Conservation (phyloP, 208 protist genomes). For the Leishmania tropica region DNA sequence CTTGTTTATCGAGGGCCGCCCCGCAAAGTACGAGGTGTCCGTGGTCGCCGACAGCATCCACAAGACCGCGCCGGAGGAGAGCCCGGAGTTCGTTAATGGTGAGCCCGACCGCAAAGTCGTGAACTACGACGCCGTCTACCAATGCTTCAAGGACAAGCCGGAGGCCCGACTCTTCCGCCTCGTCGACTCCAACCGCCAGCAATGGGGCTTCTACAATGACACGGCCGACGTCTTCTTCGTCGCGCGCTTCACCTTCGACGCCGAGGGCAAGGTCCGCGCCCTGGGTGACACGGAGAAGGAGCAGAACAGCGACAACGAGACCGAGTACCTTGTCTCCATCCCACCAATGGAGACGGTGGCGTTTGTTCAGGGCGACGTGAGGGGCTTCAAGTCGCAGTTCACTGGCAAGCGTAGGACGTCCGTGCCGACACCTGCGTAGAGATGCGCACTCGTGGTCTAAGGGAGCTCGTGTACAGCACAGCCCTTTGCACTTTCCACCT, state of each 20-base stretch:
- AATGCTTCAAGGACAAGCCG: constrained; percentile 67
- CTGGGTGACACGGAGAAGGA: constrained; percentile 21
- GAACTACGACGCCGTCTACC: constrained; percentile 52
- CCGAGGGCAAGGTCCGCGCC: constrained; percentile 12
- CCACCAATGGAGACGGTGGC: constrained; percentile 44
- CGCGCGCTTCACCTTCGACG: constrained; percentile 23
- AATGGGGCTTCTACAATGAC: constrained; percentile 82
- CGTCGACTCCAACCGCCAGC: constrained; percentile 38
- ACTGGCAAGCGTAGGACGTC: constrained; percentile 18
- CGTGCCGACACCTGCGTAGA: not conserved
- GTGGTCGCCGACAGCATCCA: constrained; percentile 55
- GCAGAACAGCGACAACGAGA: constrained; percentile 33
- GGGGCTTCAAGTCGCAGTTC: constrained; percentile 57
- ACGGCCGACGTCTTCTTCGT: constrained; percentile 20
- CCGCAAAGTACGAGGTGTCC: constrained; percentile 57
- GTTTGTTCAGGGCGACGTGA: constrained; percentile 55
- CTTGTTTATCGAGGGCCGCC: constrained; percentile 60
- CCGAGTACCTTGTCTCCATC: constrained; percentile 37
- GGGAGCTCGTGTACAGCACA: not conserved
- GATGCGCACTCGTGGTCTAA: not conserved
- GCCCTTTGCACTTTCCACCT: not conserved
- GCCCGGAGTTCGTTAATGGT: constrained; percentile 51
- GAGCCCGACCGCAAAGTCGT: constrained; percentile 53
- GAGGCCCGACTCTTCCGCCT: constrained; percentile 76
- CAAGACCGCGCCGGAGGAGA: constrained; percentile 44